These are phyloP conservation scores for Russula virescens DNA, from an alignment of 768 basidiomycete genomes.

Conservation along the genomic window DNA sequence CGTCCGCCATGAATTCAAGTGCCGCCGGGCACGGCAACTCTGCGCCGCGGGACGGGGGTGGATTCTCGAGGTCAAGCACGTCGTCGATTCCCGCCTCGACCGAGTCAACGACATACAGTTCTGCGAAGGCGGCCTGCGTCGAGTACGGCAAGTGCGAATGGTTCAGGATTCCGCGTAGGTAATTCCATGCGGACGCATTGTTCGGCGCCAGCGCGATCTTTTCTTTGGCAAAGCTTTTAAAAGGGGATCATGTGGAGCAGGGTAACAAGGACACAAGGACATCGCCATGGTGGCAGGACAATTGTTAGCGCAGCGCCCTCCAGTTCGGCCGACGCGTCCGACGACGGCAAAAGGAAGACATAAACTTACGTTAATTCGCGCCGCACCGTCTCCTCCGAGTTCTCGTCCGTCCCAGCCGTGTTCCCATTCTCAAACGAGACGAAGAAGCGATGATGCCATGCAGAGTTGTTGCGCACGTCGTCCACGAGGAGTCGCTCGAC, in stretches of 20 bases:
- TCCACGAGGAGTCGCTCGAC: conserved; percentile 59
- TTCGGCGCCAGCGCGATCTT: conserved; percentile 84
- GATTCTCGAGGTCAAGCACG: conserved; percentile 68
- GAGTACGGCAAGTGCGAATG: conserved; percentile 54
- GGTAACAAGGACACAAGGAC: conserved; percentile 4
- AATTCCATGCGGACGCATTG: conserved; percentile 96
- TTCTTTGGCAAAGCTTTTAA: conserved; percentile 57
- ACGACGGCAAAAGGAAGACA: conserved; percentile 1
- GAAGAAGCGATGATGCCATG: conserved; percentile 95
- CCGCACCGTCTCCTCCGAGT: conserved; percentile 46
- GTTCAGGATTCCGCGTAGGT: conserved; percentile 80
- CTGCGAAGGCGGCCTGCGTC: conserved; percentile 51
- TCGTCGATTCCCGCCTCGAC: conserved; percentile 33
- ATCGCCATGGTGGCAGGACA: conserved; percentile 4
- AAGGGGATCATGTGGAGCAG: conserved; percentile 34
- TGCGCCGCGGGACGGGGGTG: conserved; percentile 55
- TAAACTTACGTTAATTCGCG: conserved; percentile 72
- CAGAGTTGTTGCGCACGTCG: conserved; percentile 94
- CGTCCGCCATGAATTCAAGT: conserved; percentile 81
- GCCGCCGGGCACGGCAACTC: conserved; percentile 74
- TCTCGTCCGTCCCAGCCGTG: conserved; percentile 54
- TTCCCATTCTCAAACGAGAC: conserved; percentile 69
- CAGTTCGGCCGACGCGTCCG: not conserved
- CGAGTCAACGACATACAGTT: conserved; percentile 48
- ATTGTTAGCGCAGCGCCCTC: conserved; percentile 2